Percentiles rank a stretch among this genome's conserved stretches.
Evolutionary conservation across 108 stramenopile species (phyloP).

Genomic region (Seminavis robusta): DNA sequence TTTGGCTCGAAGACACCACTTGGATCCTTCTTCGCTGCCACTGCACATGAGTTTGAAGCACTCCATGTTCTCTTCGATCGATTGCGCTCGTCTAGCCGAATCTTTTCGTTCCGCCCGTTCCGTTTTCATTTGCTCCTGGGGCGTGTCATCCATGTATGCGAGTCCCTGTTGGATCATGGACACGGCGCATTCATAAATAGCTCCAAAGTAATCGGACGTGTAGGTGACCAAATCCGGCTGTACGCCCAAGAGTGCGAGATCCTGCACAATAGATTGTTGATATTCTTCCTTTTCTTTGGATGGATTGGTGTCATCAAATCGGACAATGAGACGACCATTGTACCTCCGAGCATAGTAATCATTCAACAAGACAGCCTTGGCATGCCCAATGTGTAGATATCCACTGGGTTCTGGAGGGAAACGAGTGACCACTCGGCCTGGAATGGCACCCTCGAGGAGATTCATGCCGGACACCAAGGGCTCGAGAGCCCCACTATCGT

Average conservation of each 20-base stretch:
- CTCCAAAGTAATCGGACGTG: slow-evolving; percentile 93
- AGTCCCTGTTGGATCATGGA: slow-evolving; percentile 87
- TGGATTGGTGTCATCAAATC: slow-evolving; percentile 99
- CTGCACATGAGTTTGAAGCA: slow-evolving; percentile 86
- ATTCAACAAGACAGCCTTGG: slow-evolving; percentile 97
- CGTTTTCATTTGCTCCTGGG: slow-evolving; percentile 91
- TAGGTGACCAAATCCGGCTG: slow-evolving; percentile 87
- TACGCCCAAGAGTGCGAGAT: slow-evolving; percentile 78
- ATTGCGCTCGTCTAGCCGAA: slow-evolving; percentile 79
- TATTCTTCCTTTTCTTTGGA: slow-evolving; percentile 99
- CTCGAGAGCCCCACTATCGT: slow-evolving; percentile 36
- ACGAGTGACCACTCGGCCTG: slow-evolving; percentile 88
- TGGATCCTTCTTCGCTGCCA: slow-evolving; percentile 70
- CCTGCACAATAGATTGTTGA: slow-evolving; percentile 85
- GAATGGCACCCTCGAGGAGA: slow-evolving; percentile 82
- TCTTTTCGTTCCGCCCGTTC: slow-evolving; percentile 77
- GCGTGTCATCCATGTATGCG: slow-evolving; percentile 99
- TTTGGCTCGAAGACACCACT: slow-evolving; percentile 97
- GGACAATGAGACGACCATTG: slow-evolving; percentile 86
- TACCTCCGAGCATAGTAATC: slow-evolving; percentile 97
- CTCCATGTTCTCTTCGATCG: slow-evolving; percentile 69
- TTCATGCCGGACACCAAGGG: slow-evolving; percentile 73
- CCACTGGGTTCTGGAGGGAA: slow-evolving; percentile 99
- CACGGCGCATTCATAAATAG: slow-evolving; percentile 82
- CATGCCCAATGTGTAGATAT: slow-evolving; percentile 99